Percentiles rank a stretch among this genome's conserved stretches.
Evolutionary conservation across 345 rosid genomes (phyloP).

Genomic region (Eucalyptus polyanthemos): DNA sequence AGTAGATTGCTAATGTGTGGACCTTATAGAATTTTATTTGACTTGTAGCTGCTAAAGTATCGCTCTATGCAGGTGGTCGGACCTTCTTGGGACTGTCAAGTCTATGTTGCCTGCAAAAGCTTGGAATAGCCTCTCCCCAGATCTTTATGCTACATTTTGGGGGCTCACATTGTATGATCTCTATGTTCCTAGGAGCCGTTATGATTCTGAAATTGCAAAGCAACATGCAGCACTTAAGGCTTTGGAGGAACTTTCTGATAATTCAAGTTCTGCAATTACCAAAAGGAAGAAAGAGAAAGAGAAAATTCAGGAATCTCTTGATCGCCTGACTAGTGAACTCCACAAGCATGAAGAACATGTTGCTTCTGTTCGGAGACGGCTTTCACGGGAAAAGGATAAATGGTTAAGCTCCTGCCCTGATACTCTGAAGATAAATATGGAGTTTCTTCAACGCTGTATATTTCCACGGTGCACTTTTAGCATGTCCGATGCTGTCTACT

Average conservation of each 20-base stretch:
- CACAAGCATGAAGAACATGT: slow-evolving; percentile 90
- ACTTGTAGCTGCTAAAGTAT: background rate
- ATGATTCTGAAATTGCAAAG: slow-evolving; percentile 90
- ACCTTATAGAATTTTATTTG: background rate
- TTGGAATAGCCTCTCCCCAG: slow-evolving; percentile 99
- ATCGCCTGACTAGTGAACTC: slow-evolving; percentile 78
- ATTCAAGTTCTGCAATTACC: slow-evolving; percentile 87
- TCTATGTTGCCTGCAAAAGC: slow-evolving; percentile 91
- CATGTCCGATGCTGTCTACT: slow-evolving; percentile 98
- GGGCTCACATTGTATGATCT: slow-evolving; percentile 98
- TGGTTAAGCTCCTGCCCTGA: slow-evolving; percentile 99
- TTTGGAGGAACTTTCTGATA: slow-evolving; percentile 88
- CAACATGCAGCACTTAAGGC: slow-evolving; percentile 93
- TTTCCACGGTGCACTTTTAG: slow-evolving; percentile 99
- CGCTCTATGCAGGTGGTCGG: slow-evolving; percentile 72
- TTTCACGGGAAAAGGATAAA: slow-evolving; percentile 87
- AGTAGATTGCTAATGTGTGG: background rate
- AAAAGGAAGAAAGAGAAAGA: slow-evolving; percentile 99
- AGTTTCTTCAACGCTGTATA: slow-evolving; percentile 97
- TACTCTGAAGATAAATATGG: slow-evolving; percentile 97
- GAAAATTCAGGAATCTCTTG: slow-evolving; percentile 97
- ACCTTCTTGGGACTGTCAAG: slow-evolving; percentile 79
- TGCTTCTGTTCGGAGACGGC: slow-evolving; percentile 82
- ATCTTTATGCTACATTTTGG: slow-evolving; percentile 96
- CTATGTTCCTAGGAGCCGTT: slow-evolving; percentile 88